Percentiles rank a stretch among this genome's conserved stretches.
Evolutionary conservation across 2,329 filamentous ascomycete species (phyloP).

Genomic region (Chaetomium olivaceum): DNA sequence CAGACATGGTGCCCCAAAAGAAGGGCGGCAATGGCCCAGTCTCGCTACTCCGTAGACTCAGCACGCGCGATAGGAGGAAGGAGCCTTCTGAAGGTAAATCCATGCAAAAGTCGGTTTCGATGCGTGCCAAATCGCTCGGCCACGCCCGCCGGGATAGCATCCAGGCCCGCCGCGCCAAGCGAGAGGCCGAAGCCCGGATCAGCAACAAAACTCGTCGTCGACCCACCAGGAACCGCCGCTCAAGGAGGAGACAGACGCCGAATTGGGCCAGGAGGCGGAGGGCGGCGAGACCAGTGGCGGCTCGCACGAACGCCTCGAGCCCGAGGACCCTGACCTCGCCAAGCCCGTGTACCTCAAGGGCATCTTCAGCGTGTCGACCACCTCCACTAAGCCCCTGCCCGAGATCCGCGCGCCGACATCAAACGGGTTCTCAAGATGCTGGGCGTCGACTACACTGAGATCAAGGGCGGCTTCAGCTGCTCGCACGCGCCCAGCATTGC

Average conservation of each 20-base stretch:
- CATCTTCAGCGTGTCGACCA: slow-evolving; percentile 95
- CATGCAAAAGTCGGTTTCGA: slow-evolving; percentile 61
- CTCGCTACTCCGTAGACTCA: slow-evolving; percentile 77
- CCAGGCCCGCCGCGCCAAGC: slow-evolving; percentile 74
- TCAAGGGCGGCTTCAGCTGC: slow-evolving; percentile 91
- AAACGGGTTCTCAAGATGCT: slow-evolving; percentile 86
- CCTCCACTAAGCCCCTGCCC: slow-evolving; percentile 83
- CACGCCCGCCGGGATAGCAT: slow-evolving; percentile 91
- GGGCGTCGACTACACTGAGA: slow-evolving; percentile 87
- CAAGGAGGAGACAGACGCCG: slow-evolving; percentile 86
- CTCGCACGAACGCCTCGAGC: slow-evolving; percentile 58
- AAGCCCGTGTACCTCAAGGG: slow-evolving; percentile 97
- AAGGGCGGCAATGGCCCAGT: slow-evolving; percentile 71
- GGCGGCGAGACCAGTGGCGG: slow-evolving; percentile 48
- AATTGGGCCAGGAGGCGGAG: slow-evolving; percentile 47
- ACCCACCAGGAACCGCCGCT: slow-evolving; percentile 64
- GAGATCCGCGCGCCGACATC: slow-evolving; percentile 85
- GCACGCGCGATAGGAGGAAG: slow-evolving; percentile 72
- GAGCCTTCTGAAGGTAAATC: slow-evolving; percentile 60
- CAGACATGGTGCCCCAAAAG: slow-evolving; percentile 60
- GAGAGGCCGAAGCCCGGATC: slow-evolving; percentile 43
- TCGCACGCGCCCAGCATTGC: slow-evolving; percentile 88
- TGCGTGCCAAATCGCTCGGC: slow-evolving; percentile 82
- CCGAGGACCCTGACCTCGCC: slow-evolving; percentile 70
- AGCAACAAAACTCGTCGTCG: slow-evolving; percentile 17